These are phyloP conservation scores for Fusarium acutatum DNA, from an alignment of 2,329 filamentous ascomycete genomes.

Conservation along the genomic window DNA sequence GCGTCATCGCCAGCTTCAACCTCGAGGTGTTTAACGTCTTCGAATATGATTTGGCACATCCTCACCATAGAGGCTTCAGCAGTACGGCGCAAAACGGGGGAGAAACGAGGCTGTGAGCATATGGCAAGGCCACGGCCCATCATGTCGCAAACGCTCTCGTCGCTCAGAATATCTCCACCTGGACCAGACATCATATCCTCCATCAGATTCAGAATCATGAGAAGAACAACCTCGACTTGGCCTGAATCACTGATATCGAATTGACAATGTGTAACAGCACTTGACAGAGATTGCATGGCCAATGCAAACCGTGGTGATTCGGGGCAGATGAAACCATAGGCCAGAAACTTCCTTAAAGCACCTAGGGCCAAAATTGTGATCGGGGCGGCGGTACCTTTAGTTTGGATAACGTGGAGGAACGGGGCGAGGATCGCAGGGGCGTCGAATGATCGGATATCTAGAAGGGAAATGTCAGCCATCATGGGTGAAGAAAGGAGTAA, in stretches of 20 bases:
- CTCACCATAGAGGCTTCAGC: conserved; percentile 98
- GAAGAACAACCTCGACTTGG: conserved; percentile 92
- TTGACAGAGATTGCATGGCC: conserved; percentile 93
- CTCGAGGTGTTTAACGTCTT: conserved; percentile 84
- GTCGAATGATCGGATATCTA: conserved; percentile 89
- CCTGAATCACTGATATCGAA: conserved; percentile 97
- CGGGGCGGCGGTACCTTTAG: conserved; percentile 92
- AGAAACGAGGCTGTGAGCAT: conserved; percentile 92
- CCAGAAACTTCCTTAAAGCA: conserved; percentile 94
- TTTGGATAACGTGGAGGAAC: conserved; percentile 95
- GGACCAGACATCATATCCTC: conserved; percentile 97
- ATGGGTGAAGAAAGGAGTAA: background rate
- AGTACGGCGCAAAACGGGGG: conserved; percentile 86
- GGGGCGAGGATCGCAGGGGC: conserved; percentile 89
- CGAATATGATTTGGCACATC: conserved; percentile 99
- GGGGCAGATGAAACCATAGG: conserved; percentile 88
- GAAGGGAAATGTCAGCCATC: conserved; percentile 20
- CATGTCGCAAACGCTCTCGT: conserved; percentile 99
- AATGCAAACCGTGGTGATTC: conserved; percentile 87
- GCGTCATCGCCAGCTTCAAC: conserved; percentile 75
- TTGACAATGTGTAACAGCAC: conserved; percentile 95
- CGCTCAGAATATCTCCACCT: conserved; percentile 90
- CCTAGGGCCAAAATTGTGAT: conserved; percentile 95
- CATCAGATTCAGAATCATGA: conserved; percentile 97
- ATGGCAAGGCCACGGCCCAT: conserved; percentile 98